These are phyloP conservation scores for Tylopilus cervinicoccineus DNA, from an alignment of 768 basidiomycete species.

Conservation along the genomic window DNA sequence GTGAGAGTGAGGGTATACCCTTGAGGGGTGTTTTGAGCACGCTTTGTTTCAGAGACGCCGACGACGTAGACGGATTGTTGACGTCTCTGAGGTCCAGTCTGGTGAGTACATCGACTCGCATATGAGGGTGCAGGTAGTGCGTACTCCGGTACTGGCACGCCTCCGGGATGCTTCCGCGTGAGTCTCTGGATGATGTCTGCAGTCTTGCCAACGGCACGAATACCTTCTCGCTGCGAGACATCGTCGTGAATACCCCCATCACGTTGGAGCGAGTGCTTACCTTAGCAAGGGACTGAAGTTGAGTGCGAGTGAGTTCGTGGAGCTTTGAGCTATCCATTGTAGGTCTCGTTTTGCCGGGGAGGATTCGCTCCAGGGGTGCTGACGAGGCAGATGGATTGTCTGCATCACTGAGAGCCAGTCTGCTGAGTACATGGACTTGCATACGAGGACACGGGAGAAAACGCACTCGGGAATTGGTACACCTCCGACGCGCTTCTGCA, in stretches of 20 bases:
- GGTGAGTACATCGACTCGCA: neutral
- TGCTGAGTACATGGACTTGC: neutral
- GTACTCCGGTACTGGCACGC: slow-evolving; percentile 18
- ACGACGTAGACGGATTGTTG: slow-evolving; percentile 4
- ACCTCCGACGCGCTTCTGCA: slow-evolving; percentile 24
- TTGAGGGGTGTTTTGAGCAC: neutral
- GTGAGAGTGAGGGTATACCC: neutral
- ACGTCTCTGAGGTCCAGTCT: neutral
- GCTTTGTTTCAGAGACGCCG: neutral
- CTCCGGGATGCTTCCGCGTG: slow-evolving; percentile 24
- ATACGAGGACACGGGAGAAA: neutral
- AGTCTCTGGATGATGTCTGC: slow-evolving; percentile 27
- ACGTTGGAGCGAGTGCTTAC: slow-evolving; percentile 1
- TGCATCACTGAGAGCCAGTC: slow-evolving; percentile 1
- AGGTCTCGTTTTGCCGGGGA: neutral
- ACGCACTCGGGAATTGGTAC: slow-evolving; percentile 18
- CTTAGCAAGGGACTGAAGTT: slow-evolving; percentile 27
- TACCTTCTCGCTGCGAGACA: slow-evolving; percentile 18
- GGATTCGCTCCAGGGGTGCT: neutral
- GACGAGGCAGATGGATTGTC: slow-evolving; percentile 9
- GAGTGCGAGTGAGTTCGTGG: slow-evolving; percentile 15
- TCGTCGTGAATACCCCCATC: neutral
- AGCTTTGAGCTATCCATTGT: slow-evolving; percentile 18
- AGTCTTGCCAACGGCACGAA: slow-evolving; percentile 26
- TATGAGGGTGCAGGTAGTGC: neutral